phyloP scores from a whole-genome alignment of 768 basidiomycete genomes.

The Lactarius indigo region DNA sequence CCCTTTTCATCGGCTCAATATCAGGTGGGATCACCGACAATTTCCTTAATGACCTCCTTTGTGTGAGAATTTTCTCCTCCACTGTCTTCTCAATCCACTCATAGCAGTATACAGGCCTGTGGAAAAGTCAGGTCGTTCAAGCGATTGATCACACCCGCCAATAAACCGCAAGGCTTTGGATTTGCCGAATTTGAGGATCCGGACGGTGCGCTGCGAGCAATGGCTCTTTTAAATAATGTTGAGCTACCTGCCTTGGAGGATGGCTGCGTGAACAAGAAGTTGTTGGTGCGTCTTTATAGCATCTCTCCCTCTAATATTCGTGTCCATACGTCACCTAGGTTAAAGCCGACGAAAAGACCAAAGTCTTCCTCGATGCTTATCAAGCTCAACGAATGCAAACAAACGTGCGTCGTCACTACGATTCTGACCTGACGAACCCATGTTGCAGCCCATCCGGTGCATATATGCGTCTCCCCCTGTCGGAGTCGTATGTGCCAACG shows the following conservation, averaged over 20 bases:
- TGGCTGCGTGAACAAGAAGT: slow-evolving; percentile 56
- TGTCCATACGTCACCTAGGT: slow-evolving; percentile 58
- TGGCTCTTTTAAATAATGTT: slow-evolving; percentile 59
- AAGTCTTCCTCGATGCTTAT: slow-evolving; percentile 82
- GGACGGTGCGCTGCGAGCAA: slow-evolving; percentile 79
- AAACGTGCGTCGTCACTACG: slow-evolving; percentile 54
- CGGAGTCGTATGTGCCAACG: not conserved
- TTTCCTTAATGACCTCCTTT: slow-evolving; percentile 74
- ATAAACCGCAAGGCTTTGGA: slow-evolving; percentile 94
- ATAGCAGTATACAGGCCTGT: slow-evolving; percentile 59
- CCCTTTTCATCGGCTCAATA: slow-evolving; percentile 91
- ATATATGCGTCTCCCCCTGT: slow-evolving; percentile 3
- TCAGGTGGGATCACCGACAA: slow-evolving; percentile 86
- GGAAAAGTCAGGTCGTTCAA: slow-evolving; percentile 89
- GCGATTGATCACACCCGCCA: slow-evolving; percentile 85
- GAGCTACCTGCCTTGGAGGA: slow-evolving; percentile 61
- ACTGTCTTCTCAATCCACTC: not conserved
- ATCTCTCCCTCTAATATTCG: not conserved
- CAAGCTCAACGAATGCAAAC: slow-evolving; percentile 72
- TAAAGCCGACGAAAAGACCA: slow-evolving; percentile 96
- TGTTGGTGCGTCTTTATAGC: slow-evolving; percentile 55
- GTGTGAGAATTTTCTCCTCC: slow-evolving; percentile 47
- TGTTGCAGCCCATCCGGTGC: slow-evolving; percentile 9
- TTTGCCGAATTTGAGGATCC: slow-evolving; percentile 97
- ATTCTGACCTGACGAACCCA: slow-evolving; percentile 5